A percentile compares a stretch with the other conserved stretches of the same genome.
Conservation (phyloP, 129 eudicot species). For the Helichrysum umbraculigerum region DNA sequence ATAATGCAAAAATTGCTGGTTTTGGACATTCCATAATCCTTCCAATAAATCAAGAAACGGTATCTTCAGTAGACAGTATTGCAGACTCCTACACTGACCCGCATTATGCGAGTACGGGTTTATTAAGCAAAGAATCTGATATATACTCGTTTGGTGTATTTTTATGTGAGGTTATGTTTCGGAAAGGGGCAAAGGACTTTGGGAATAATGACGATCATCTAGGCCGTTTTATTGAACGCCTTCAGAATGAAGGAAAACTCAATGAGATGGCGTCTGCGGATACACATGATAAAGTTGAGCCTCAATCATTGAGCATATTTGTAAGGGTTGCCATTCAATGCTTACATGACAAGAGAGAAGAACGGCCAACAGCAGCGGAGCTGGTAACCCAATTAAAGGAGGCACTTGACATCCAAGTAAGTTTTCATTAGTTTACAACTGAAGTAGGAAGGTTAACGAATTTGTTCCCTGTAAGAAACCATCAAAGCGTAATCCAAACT, state of each 20-base stretch:
- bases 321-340: not conserved
- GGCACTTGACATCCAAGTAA: slow-evolving; percentile 10
- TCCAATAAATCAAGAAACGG: too few relatives aligned
- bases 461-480: too few relatives aligned
- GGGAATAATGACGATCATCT: too few relatives aligned
- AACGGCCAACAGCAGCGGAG: not conserved
- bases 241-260: not conserved
- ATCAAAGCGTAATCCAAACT: too few relatives aligned
- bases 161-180: slow-evolving; percentile 9
- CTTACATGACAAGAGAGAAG: not conserved
- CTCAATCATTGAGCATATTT: not conserved
- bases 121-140: slow-evolving; percentile 1
- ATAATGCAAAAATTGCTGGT: not conserved
- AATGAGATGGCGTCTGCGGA: not conserved
- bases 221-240: too few relatives aligned
- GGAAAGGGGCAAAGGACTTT: not conserved
- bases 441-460: too few relatives aligned
- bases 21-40: not conserved
- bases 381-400: not conserved
- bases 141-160: slow-evolving; percentile 8
- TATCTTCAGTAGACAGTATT: not conserved
- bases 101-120: not conserved
- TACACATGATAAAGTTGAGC: slow-evolving; percentile 1
- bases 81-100: not conserved
- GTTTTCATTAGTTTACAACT: not conserved